Base-by-base conservation (phyloP, 2,329 filamentous ascomycete genomes). In the Pestalotiopsis sp. region DNA sequence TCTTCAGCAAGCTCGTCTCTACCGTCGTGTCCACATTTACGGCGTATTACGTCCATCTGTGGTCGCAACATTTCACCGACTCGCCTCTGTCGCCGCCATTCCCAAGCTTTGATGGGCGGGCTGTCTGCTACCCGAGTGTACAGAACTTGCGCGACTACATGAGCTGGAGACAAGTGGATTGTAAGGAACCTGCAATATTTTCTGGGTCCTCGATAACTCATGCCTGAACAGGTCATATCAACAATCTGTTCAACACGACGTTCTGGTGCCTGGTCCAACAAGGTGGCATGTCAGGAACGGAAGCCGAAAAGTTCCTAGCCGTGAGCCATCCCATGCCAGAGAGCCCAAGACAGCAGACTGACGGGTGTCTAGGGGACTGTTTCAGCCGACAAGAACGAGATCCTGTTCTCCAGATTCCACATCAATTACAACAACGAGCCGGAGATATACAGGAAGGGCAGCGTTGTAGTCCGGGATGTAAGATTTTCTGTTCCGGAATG, bases 401-500 rank as follows among this genome's bases (percentile, higher is more conserved):
- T 99, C 22, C 82, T 99, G 14, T 99, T 96, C 79, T 92, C 90
- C 1, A 86, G 87, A 30, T 98, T 97, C 78, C 88, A 90, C 2
- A 94, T 98, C 77, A 99, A 99, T 81, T 99, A 99, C 81, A 99
- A 99, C 80, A 96, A 97, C 72, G 96, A 99, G 79, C 89, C 89
- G 0, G 94, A 97, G 70, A 94, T 98, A 17, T 97, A 89, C 79
- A 96, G 91, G 78, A 99, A 98, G 78, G 96, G 96, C 4, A 98
- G 93, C 72, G 91, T 98, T 1, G 81, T 98, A 4, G 96, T 94
- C 78, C 88, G 94, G 73, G 92, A 96, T 77, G 92, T 92, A 80
- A 75, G 88, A 79, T 40, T 62, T n/a, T 52, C 20, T 11, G 4
- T 13, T 48, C 35, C 30, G 13, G 20, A 48, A 38, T 22, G 11